Base-by-base conservation (phyloP, 2,329 filamentous ascomycete genomes). In the Fusarium piperis region DNA sequence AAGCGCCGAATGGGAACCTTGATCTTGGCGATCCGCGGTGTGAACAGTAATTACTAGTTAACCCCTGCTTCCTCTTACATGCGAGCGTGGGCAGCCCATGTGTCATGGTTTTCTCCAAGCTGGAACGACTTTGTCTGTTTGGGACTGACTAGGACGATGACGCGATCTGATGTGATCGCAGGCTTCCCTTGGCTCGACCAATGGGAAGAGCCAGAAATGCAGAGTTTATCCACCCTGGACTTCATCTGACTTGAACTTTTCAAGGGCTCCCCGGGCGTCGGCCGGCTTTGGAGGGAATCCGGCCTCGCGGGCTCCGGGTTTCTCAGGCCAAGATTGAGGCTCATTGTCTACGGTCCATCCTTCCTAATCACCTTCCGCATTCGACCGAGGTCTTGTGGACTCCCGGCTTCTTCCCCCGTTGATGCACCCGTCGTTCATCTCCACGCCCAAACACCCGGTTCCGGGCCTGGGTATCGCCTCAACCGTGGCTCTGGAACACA, bases 151-250 rank as follows among this genome's bases (percentile, higher is more conserved):
- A 48, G 75, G 73, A 58, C 75, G 75, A 77, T 77, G 75, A 69
- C 75, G 75, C 75, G 73, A 77, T 77, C 75, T 76, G 72, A 75
- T 69, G 75, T 74, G 71, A 76, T 77, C 65, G 70, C 56, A 53
- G 64, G 56, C 56, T 57, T 68, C 58, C 67, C 65, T 61, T 10
- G 9, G 16, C 6, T 0, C 0, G 4, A 3, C 74, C 74, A 77
- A 77, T 77, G 33, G 8, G 16, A 7, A 13, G 1, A 6, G 16
- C 11, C 7, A 6, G 20, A 32, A 13, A 5, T 26, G 44, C 59
- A 41, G 23, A 60, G n/a, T 48, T 48, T 59, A 59, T 59, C 73
- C 74, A 74, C 74, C 58, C 46, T 67, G 55, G 59, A 51, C 32
- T 55, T 69, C 61, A 48, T 60, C 65, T 46, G 57, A 44, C 68